Base-by-base conservation (phyloP, 78 protist species). In the Diacronema lutheri region DNA sequence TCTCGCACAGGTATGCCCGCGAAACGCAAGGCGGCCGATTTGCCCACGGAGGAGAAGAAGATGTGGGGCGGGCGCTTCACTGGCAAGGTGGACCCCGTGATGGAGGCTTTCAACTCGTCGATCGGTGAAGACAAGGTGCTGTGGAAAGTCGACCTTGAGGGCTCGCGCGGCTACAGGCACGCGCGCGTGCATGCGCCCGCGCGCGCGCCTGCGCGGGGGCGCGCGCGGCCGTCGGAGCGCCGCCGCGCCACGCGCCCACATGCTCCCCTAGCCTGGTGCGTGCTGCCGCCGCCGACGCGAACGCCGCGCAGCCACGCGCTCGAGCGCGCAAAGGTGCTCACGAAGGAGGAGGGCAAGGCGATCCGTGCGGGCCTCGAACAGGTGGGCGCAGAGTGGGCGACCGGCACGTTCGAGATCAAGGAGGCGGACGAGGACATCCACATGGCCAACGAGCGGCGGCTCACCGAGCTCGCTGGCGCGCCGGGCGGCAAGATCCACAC, bases 391-490 rank as follows among this genome's bases (percentile, higher is more conserved):
- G 87, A 74, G 58, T 90, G 93, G 93, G 37, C 3, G 20, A 35
- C 13, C 19, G 90, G 90, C 33, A 58, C 23, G 31, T 87, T 90
- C 40, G 76, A 25, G 20, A 76, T 89, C 55, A 29, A 82, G 35
- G n/a, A 1, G 20, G 82, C 87, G 12, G 95, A 93, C 68, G 95
- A 93, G 73, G 95, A 93, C 79, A 93, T 93, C 41, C 95, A 93
- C 88, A 91, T 93, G 19, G 95, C 95, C 50, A 93, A 93, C 86
- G 95, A 93, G 77, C 84, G 95, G 33, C 57, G 92, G 33, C 66
- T 93, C 78, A 72, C 57, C 21, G 95, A 93, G 71, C 10, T 93
- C 14, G 66, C 90, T 35, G 95, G 95, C 7, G 40, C 77, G 7
- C 31, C 80, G 1, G 91, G 91, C 19, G 94, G 92, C 13, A 93